These are phyloP conservation scores for Phytophthora niederhauseri DNA, from an alignment of 352 stramenopile genomes.

Conservation along the genomic window DNA sequence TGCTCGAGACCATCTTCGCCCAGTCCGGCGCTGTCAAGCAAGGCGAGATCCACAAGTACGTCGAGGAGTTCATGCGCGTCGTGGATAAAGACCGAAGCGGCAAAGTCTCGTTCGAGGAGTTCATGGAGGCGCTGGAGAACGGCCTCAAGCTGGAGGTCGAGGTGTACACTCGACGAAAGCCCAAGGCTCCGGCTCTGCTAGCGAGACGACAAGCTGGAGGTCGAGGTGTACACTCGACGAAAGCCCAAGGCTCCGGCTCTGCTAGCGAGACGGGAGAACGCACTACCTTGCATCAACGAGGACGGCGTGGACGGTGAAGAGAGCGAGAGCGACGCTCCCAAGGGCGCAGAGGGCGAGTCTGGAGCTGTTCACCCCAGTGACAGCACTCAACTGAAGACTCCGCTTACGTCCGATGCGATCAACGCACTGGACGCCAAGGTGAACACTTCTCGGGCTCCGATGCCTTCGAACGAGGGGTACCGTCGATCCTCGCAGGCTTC, in stretches of 20 bases:
- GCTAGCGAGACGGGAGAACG: slow-evolving; percentile 21
- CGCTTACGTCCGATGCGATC: slow-evolving; percentile 13
- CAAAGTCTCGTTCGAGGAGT: slow-evolving; percentile 83
- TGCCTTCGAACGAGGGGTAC: slow-evolving; percentile 13
- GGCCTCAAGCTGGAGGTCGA: slow-evolving; percentile 78
- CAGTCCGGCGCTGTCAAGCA: slow-evolving; percentile 70
- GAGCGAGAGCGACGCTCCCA: slow-evolving; percentile 13
- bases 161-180: slow-evolving; percentile 61
- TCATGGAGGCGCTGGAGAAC: slow-evolving; percentile 75
- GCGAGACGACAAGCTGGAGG: slow-evolving; percentile 76
- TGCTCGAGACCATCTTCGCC: slow-evolving; percentile 77
- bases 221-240: slow-evolving; percentile 69
- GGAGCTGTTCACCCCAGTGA: slow-evolving; percentile 3
- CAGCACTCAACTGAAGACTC: slow-evolving; percentile 4
- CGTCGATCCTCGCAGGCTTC: slow-evolving; percentile 30
- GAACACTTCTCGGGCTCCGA: slow-evolving; percentile 21
- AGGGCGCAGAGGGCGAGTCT: slow-evolving; percentile 12
- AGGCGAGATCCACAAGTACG: slow-evolving; percentile 72
- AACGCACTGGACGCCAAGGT: slow-evolving; percentile 16
- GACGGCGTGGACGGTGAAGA: slow-evolving; percentile 18
- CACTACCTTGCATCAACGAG: slow-evolving; percentile 28
- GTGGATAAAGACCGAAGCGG: slow-evolving; percentile 73
- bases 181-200: slow-evolving; percentile 33
- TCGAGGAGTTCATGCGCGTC: slow-evolving; percentile 73
- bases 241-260: slow-evolving; percentile 39